Conservation (phyloP, 371 early-diverging fungal species). For the Mucor velutinosus region DNA sequence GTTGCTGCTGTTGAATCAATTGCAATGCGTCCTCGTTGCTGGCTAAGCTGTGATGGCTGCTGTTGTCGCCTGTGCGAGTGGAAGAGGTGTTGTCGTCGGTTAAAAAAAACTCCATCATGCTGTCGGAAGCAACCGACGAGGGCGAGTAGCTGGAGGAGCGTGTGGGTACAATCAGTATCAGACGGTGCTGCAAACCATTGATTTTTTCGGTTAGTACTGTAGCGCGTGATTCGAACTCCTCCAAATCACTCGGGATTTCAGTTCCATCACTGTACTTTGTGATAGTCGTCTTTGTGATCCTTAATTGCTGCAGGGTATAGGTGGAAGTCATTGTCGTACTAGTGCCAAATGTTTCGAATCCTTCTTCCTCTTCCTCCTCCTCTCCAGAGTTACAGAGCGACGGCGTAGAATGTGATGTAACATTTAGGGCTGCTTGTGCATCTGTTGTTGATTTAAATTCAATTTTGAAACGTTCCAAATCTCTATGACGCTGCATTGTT, state of each 20-base stretch:
- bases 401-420: slow-evolving; percentile 6
- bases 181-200: slow-evolving; percentile 31
- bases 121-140: slow-evolving; percentile 16
- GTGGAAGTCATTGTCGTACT: slow-evolving; percentile 36
- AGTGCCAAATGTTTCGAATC: background rate
- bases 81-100: slow-evolving; percentile 22
- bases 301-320: slow-evolving; percentile 36
- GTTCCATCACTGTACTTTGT: slow-evolving; percentile 22
- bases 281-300: slow-evolving; percentile 37
- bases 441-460: slow-evolving; percentile 3
- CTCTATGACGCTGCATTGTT: slow-evolving; percentile 15
- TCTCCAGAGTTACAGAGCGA: slow-evolving; percentile 5
- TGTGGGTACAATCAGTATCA: slow-evolving; percentile 38
- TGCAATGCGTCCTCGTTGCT: slow-evolving; percentile 13
- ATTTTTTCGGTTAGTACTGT: slow-evolving; percentile 34
- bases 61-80: slow-evolving; percentile 10
- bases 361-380: slow-evolving; percentile 8
- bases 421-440: slow-evolving; percentile 1
- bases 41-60: slow-evolving; percentile 9
- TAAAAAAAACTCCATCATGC: slow-evolving; percentile 11
- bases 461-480: slow-evolving; percentile 24
- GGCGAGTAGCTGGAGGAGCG: slow-evolving; percentile 23
- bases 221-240: slow-evolving; percentile 33
- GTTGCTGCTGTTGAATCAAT: slow-evolving; percentile 8
- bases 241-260: slow-evolving; percentile 27